Conservation (phyloP, 1,284 basidiomycete genomes). For the Anthracocystis panici-leucophaei region DNA sequence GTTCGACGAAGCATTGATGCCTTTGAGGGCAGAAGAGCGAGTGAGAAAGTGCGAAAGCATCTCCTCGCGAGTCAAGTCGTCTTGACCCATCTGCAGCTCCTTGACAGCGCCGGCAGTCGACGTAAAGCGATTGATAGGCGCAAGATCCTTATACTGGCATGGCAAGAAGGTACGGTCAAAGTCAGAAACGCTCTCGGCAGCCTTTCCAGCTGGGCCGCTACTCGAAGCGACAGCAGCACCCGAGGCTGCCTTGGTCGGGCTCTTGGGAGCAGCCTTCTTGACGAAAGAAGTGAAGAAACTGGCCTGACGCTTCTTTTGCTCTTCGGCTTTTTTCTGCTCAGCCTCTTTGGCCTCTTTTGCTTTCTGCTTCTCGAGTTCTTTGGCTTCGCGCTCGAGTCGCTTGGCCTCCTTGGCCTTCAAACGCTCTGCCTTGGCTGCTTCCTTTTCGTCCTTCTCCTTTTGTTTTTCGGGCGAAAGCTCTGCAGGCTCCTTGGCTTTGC, state of each 20-base stretch:
- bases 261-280: conserved; percentile 48
- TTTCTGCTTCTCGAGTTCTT: conserved; percentile 67
- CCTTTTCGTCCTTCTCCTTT: conserved; percentile 71
- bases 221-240: conserved; percentile 13
- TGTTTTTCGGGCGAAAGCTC: conserved; percentile 54
- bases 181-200: conserved; percentile 36
- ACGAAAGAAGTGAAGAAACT: conserved; percentile 64
- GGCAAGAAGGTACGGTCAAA: conserved; percentile 66
- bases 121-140: conserved; percentile 61
- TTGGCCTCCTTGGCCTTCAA: conserved; percentile 49
- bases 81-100: conserved; percentile 25
- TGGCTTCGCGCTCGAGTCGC: conserved; percentile 49
- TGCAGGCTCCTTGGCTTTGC: conserved; percentile 41
- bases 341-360: conserved; percentile 61
- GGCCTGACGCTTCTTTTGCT: conserved; percentile 51
- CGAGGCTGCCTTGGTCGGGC: conserved; percentile 14
- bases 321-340: conserved; percentile 72
- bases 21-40: conserved; percentile 19
- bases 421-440: conserved; percentile 69
- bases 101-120: not conserved
- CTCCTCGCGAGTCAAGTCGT: conserved; percentile 22
- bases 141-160: conserved; percentile 64
- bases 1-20: not conserved
- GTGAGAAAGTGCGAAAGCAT: conserved; percentile 54
- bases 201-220: conserved; percentile 18